Evolutionary conservation across 2,329 filamentous ascomycete genomes (phyloP).

Genomic region (Stagonosporopsis vannaccii): DNA sequence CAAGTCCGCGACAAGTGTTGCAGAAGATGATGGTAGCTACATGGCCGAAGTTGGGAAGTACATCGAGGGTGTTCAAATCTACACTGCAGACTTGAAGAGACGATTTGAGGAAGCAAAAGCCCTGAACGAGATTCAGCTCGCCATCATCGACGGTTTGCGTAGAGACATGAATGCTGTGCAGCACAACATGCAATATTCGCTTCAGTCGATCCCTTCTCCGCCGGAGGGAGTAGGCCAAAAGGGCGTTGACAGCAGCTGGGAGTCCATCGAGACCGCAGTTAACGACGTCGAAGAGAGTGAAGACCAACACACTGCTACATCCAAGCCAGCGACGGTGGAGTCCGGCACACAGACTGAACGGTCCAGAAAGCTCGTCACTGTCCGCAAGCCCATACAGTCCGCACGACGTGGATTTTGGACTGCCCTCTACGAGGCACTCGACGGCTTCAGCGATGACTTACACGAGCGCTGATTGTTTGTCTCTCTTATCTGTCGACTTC

Average conservation of each 20-base stretch:
- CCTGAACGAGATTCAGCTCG: conserved; percentile 42
- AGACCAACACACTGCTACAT: neutral
- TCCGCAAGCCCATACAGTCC: conserved; percentile 20
- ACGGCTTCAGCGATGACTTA: conserved; percentile 24
- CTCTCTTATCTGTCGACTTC: neutral
- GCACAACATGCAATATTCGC: conserved; percentile 22
- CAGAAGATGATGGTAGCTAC: conserved; percentile 28
- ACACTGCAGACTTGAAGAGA: conserved; percentile 36
- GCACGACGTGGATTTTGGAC: conserved; percentile 29
- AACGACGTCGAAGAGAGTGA: neutral
- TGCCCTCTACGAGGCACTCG: conserved; percentile 30
- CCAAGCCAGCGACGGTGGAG: conserved; percentile 14
- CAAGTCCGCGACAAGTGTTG: neutral
- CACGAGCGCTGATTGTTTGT: conserved; percentile 9
- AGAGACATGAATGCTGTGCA: conserved; percentile 29
- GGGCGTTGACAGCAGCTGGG: conserved; percentile 10
- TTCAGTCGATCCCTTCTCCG: neutral
- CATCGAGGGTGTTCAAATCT: conserved; percentile 36
- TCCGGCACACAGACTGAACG: conserved; percentile 14
- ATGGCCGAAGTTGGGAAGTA: conserved; percentile 36
- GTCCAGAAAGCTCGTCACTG: conserved; percentile 13
- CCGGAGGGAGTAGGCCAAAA: neutral
- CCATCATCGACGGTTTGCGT: conserved; percentile 41
- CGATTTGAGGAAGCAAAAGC: conserved; percentile 45
- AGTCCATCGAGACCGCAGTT: conserved; percentile 12